Percentiles rank a stretch among this genome's conserved stretches.
Conservation (phyloP, 139 green algal species). For the Closterium sp. region DNA sequence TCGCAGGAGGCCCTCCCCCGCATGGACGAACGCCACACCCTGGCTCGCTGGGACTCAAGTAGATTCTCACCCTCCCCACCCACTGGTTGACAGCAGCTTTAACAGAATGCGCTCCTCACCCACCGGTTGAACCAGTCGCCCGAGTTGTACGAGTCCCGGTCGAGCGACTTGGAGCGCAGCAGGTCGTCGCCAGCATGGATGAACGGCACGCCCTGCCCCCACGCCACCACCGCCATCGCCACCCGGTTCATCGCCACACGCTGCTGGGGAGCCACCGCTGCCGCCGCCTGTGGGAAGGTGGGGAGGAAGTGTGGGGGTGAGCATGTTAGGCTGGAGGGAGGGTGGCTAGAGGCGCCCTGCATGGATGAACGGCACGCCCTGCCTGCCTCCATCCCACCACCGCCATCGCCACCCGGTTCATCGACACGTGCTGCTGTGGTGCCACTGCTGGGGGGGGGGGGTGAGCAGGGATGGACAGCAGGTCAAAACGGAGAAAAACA, state of each 20-base stretch:
- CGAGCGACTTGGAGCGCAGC: slow-evolving; percentile 79
- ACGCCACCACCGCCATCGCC: not conserved
- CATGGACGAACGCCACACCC: no score
- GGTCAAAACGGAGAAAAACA: not conserved
- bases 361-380: slow-evolving; percentile 78
- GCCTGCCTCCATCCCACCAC: slow-evolving; percentile 14
- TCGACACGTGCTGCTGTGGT: no score
- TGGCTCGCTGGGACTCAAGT: no score
- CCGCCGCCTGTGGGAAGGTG: not conserved
- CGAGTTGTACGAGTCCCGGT: slow-evolving; percentile 81
- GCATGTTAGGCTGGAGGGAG: no score
- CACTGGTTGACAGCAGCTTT: no score
- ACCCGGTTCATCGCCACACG: not conserved
- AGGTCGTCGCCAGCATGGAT: slow-evolving; percentile 84
- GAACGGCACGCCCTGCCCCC: slow-evolving; percentile 68
- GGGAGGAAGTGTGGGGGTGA: not conserved
- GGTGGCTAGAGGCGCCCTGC: slow-evolving; percentile 78
- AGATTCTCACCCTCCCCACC: no score
- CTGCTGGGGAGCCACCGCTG: not conserved
- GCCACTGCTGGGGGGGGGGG: not conserved
- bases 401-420: no score
- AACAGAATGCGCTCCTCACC: no score
- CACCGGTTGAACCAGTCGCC: slow-evolving; percentile 57
- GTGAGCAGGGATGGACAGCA: not conserved
- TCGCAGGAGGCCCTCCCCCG: no score